Evolutionary conservation across 768 basidiomycete species (phyloP), one percentile per base, ranked within the genome.

Genomic region (Trametes cingulata): DNA sequence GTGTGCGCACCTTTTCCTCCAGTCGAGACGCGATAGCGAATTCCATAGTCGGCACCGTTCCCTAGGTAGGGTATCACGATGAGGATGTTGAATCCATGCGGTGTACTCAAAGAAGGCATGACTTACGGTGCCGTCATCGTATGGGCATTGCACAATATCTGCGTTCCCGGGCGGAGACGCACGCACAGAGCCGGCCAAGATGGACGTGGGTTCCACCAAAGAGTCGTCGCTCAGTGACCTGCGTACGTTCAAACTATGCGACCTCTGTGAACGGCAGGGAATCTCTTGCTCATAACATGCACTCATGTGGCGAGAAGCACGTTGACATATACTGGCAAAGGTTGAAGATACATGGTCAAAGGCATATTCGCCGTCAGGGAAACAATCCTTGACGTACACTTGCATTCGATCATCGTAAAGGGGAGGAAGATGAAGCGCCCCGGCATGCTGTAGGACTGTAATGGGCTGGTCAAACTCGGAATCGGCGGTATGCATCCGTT

Each of bases 341-440:
- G 29, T 20, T 1, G n/a, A 12, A 10, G 24, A 17, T 15, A 12
- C 10, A 8, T 35, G n/a, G 27, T 13, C 22, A 17, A 9, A 33
- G 25, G 25, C 15, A 27, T 2, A 27, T 24, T 14, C 8, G 7
- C 19, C 10, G 36, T 9, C 13, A 37, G 50, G 39, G 39, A 10
- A 19, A 1, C 17, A 19, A 19, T 8, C 27, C 1, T 1, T 1
- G 49, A 52, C 52, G 52, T 13, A 53, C 52, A 40, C n/a, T 53
- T 53, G 52, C 41, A 42, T 24, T 53, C 52, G 24, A 42, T 25
- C 52, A 53, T 53, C 17, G 52, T 40, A 25, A 53, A 53, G 1
- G 52, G 52, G 15, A 53, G 41, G 52, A 53, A 53, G 20, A 42
- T 13, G 17, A 19, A 17, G 19, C 41, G 52, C 10, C 52, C 52